A percentile compares a stretch with the other conserved stretches of the same genome.
Conservation (phyloP, 768 basidiomycete species). For the Suillus tomentosus region DNA sequence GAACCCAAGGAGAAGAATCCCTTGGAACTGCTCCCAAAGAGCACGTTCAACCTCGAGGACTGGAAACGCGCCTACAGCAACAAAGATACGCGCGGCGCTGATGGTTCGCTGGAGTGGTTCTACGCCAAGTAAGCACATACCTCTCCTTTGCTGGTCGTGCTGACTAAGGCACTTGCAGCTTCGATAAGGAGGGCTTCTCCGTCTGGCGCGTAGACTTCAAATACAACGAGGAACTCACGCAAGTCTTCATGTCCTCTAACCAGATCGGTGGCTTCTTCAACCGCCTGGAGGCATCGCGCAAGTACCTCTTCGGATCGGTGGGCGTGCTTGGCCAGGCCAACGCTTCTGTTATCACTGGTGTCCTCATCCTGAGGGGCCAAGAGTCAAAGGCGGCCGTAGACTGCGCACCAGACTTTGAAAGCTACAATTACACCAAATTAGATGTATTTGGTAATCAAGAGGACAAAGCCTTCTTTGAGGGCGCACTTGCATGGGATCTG, state of each 20-base stretch:
- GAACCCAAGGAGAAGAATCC: slow-evolving; percentile 96
- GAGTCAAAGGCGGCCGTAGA: slow-evolving; percentile 70
- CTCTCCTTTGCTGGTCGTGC: neutral
- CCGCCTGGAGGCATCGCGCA: slow-evolving; percentile 95
- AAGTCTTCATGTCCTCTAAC: slow-evolving; percentile 93
- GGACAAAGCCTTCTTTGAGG: slow-evolving; percentile 92
- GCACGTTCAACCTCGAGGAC: slow-evolving; percentile 87
- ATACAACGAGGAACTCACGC: slow-evolving; percentile 92
- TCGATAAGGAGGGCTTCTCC: slow-evolving; percentile 87
- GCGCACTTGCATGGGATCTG: slow-evolving; percentile 91
- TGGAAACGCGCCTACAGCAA: slow-evolving; percentile 99
- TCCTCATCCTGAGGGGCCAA: slow-evolving; percentile 79
- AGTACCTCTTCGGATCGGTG: slow-evolving; percentile 92
- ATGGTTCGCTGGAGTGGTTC: slow-evolving; percentile 92
- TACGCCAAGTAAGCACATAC: slow-evolving; percentile 75
- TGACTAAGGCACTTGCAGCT: slow-evolving; percentile 47
- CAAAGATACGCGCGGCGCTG: slow-evolving; percentile 88
- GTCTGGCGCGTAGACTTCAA: slow-evolving; percentile 94
- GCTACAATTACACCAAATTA: slow-evolving; percentile 77
- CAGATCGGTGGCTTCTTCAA: slow-evolving; percentile 96
- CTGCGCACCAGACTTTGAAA: slow-evolving; percentile 91
- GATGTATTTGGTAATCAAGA: slow-evolving; percentile 63
- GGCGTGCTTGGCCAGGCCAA: slow-evolving; percentile 86
- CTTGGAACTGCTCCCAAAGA: slow-evolving; percentile 87
- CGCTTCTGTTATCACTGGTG: slow-evolving; percentile 81